A percentile compares a stretch with the other conserved stretches of the same genome.
phyloP scores from a whole-genome alignment of 2,329 filamentous ascomycete species.

The Fusarium globosum region DNA sequence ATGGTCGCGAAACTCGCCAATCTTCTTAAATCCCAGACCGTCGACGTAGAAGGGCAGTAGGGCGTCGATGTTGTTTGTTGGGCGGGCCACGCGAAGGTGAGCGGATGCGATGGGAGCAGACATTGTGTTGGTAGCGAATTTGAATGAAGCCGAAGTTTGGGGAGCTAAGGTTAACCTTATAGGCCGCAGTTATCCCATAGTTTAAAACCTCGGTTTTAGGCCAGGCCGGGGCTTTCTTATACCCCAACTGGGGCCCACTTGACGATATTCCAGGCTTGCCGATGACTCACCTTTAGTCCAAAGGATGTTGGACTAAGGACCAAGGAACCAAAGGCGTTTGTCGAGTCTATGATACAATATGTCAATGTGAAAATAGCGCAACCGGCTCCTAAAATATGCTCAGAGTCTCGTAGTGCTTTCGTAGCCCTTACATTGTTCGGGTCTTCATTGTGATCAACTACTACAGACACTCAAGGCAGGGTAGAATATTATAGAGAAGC shows the following conservation, averaged over 20 bases:
- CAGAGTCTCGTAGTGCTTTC: accelerated
- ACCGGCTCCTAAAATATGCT: accelerated
- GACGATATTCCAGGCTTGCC: not conserved
- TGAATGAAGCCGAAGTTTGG: not conserved
- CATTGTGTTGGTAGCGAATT: not conserved
- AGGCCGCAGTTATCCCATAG: no score
- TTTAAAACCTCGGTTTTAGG: not conserved
- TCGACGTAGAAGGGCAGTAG: not conserved
- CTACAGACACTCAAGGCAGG: no score
- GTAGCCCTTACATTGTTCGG: no score
- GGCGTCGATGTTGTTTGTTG: not conserved
- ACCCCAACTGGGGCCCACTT: not conserved
- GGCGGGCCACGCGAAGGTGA: not conserved
- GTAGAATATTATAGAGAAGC: no score
- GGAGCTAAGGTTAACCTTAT: no score
- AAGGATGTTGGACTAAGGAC: not conserved
- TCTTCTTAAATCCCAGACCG: not conserved
- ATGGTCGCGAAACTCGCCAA: not conserved
- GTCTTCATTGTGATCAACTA: not conserved
- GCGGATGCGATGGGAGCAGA: not conserved
- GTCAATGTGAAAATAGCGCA: accelerated
- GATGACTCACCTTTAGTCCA: not conserved
- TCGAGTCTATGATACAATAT: not conserved
- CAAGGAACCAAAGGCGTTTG: not conserved
- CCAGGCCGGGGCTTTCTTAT: not conserved